Evolutionary conservation across 1,284 basidiomycete genomes (phyloP), one percentile per base, ranked within the genome.

Genomic region (Cryptococcus wingfieldii): DNA sequence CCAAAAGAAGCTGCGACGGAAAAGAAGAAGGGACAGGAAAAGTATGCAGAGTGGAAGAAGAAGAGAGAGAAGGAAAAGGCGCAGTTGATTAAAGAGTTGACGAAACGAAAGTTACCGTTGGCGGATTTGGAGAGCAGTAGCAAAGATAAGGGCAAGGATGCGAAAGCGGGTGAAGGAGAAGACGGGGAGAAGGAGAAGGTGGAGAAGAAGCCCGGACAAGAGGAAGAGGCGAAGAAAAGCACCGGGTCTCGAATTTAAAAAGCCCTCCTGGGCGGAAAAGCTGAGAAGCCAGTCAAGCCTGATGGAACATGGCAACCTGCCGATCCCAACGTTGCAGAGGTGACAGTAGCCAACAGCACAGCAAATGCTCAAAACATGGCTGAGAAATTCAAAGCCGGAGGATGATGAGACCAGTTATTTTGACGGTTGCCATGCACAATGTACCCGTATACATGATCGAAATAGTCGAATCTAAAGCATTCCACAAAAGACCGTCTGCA

Each of bases 271-370:
- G 50, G 51, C 31, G 47, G 55, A 39, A 45, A 55, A 51, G 52
- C 48, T 25, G 50, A 46, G 12, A 31, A 37, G 23, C 14, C 23
- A 46, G 7, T 13, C 7, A 10, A 48, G 37, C 38, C 23, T 27
- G 43, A 43, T n/a, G 51, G 49, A 38, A 18, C 61, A 4, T 66
- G 65, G 66, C 57, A 61, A 44, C 49, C 55, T 19, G 66, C 66
- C 13, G 57, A 65, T 48, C 38, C 60, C n/a, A 44, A 58, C 38
- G 23, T 65, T 16, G 66, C 63, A 12, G 59, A 61, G 25, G 60
- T 59, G 5, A 62, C 63, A 10, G 42, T 64, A 18, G 56, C 60
- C 5, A 44, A 50, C 27, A 60, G 58, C 18, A 55, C 51, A 12
- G 54, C 43, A 34, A 61, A 60, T 38, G 62, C 62, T 2, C 56